Evolutionary conservation across 805 yeast genomes (phyloP).

Genomic region (Lipomyces chichibuensis): DNA sequence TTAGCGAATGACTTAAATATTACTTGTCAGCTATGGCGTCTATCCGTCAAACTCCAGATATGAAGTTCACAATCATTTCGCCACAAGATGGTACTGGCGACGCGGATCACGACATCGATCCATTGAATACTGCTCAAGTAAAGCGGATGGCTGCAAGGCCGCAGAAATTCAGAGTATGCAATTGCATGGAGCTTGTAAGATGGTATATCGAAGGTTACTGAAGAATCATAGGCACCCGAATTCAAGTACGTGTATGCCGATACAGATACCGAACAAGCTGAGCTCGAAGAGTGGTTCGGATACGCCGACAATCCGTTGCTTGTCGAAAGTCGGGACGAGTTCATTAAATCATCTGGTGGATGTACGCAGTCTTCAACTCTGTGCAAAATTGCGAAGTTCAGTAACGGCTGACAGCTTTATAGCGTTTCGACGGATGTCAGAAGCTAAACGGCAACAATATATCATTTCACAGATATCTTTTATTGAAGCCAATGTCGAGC

Average conservation of each 20-base stretch:
- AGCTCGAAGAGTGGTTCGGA: constrained; percentile 55
- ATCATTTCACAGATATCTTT: constrained; percentile 6
- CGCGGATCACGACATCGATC: constrained; percentile 20
- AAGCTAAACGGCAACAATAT: constrained; percentile 3
- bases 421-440: constrained; percentile 14
- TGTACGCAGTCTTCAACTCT: constrained; percentile 7
- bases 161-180: constrained; percentile 6
- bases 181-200: neutral
- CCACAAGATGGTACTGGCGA: constrained; percentile 11
- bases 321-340: constrained; percentile 26
- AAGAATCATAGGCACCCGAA: constrained; percentile 37
- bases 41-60: constrained; percentile 2
- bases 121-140: constrained; percentile 13
- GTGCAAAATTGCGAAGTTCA: neutral
- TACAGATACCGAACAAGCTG: constrained; percentile 46
- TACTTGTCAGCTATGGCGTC: neutral
- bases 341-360: constrained; percentile 6
- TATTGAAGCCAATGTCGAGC: neutral
- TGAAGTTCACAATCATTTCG: constrained; percentile 22
- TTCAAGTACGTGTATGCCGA: constrained; percentile 52
- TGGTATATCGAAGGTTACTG: neutral
- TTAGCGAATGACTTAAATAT: neutral
- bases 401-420: neutral
- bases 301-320: constrained; percentile 36
- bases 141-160: constrained; percentile 11